Evolutionary conservation across 2,329 filamentous ascomycete genomes (phyloP), one percentile per base, ranked within the genome.

Genomic region (Talaromyces albobiverticillius): DNA sequence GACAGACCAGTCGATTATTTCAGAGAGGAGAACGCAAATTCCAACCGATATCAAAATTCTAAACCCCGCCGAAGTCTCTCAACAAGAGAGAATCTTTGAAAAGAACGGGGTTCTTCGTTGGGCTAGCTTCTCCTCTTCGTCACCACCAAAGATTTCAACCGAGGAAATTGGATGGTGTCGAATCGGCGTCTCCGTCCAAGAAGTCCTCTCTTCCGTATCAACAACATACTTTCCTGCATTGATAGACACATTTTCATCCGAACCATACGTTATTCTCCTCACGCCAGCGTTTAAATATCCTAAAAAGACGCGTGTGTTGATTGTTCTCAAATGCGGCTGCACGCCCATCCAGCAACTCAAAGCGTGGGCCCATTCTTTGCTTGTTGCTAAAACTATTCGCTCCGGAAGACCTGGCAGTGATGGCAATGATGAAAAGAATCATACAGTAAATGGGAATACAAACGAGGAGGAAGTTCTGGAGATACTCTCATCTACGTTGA

Each of bases 41-140:
- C 48, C 53, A 48, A 4, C 25, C 11, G 14, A 8, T 26, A 42
- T 20, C 43, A 57, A 23, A 16, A 41, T 62, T 2, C 77, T 89
- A 3, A 79, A 79, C 0, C 91, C 90, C 0, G 71, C 76, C 7
- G 76, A 91, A 60, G 85, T 91, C 1, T 81, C 89, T 0, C 63
- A 60, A 20, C 66, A 72, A 57, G 84, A 87, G 67, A 71, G 74
- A 14, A 80, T 86, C 53, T 86, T 86, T 59, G 82, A 80, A 46
- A 72, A 76, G 46, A 87, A 90, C 67, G 82, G 79, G 16, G 82
- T 90, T 20, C 71, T 96, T n/a, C 74, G 80, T 46, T 80, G 79
- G 71, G 69, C 63, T 32, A 67, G 73, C 8, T 51, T 55, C 31
- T 72, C 70, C 48, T 56, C 62, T n/a, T 34, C 45, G 8, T 11